Evolutionary conservation across 495 filamentous ascomycete species (phyloP), one percentile per base, ranked within the genome.

Genomic region (Hypomontagnella submonticulosa): DNA sequence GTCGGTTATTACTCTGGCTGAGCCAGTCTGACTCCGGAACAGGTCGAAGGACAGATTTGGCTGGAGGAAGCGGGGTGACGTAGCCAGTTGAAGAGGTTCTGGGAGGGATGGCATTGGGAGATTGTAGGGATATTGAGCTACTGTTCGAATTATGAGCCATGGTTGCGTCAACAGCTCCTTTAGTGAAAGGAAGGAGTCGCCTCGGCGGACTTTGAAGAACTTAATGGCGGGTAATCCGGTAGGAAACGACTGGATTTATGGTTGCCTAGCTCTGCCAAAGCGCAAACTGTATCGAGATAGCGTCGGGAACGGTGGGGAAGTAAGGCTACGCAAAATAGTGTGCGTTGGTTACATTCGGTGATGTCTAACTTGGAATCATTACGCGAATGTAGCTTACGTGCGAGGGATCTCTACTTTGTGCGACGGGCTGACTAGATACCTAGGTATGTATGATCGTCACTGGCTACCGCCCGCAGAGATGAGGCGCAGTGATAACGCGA

Each of bases 101-200:
- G 0, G 88, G 88, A 30, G 91, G 90, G 53, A 93, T 91, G 7
- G 84, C 80, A 65, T 87, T 87, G 23, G 90, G 89, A 3, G 87
- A 87, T 50, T 84, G 81, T 41, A 85, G 76, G 57, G 75, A 71
- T 54, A 53, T 50, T 57, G 73, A 50, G 66, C 36, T 68, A 37
- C 48, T 19, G 11, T 41, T 51, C 36, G 46, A 7, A 36, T 55
- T 66, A 6, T 62, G 57, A 63, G 46, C 51, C 64, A 71, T 71
- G 40, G 23, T 59, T 42, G 50, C 38, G 12, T 43, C 20, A 41
- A 43, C 19, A 43, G 15, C 44, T 37, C 48, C 41, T 13, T 23
- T 44, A 38, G 61, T 3, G 18, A 32, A 46, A 30, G 37, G 34
- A 32, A 30, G 19, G 40, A 15, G 9, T 34, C 13, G 8, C 13